phyloP scores from a whole-genome alignment of 2,329 filamentous ascomycete species.

The Nemania diffusa region DNA sequence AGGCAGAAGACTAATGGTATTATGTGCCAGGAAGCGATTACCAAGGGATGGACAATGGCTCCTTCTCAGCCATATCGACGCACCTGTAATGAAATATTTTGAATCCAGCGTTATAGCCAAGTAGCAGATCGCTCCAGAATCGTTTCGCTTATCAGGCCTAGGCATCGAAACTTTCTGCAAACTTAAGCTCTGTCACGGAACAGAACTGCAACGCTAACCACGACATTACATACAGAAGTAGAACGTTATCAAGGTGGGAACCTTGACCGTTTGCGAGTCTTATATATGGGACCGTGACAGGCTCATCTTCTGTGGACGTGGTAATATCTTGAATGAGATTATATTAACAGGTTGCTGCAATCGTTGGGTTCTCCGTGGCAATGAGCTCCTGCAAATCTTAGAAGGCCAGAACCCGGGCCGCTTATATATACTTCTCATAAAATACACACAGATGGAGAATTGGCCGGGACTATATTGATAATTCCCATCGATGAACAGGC shows the following conservation, averaged over 20 bases:
- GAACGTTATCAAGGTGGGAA: too few relatives aligned
- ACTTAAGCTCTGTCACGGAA: too few relatives aligned
- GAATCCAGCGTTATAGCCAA: background rate
- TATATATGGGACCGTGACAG: too few relatives aligned
- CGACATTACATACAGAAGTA: too few relatives aligned
- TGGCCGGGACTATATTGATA: slow-evolving; percentile 2
- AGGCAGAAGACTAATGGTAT: background rate
- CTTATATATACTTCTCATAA: background rate
- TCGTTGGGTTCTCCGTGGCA: background rate
- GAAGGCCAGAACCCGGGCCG: too few relatives aligned
- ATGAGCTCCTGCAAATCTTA: slow-evolving; percentile 13
- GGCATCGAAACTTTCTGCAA: too few relatives aligned
- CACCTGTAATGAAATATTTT: background rate
- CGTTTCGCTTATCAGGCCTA: background rate
- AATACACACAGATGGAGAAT: slow-evolving; percentile 3
- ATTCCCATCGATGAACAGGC: slow-evolving; percentile 12
- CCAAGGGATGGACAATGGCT: slow-evolving; percentile 10
- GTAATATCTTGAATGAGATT: too few relatives aligned
- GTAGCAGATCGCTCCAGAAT: background rate
- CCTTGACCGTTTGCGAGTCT: too few relatives aligned
- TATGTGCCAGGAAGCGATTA: background rate
- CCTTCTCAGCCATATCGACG: background rate
- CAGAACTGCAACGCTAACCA: too few relatives aligned
- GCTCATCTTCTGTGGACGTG: too few relatives aligned
- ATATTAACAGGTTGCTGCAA: background rate